A percentile compares a stretch with the other conserved stretches of the same genome.
These are phyloP conservation scores for Aureobasidium melanogenum DNA, from an alignment of 2,329 filamentous ascomycete species.

Conservation along the genomic window DNA sequence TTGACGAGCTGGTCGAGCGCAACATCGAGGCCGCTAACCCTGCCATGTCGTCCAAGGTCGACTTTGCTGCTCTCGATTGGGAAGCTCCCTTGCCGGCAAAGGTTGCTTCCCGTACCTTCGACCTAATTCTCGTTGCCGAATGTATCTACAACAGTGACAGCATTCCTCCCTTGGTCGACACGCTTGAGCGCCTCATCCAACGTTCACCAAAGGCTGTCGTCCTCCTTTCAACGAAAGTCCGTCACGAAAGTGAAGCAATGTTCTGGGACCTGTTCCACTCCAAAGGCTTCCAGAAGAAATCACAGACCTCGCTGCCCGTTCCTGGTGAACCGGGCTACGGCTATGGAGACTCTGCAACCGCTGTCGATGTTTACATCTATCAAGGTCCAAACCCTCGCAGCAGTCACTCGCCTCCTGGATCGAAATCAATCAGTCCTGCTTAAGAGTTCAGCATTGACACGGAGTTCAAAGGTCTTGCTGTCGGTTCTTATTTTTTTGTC, in stretches of 20 bases:
- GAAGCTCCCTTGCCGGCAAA: slow-evolving; percentile 39
- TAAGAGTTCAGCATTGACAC: background rate
- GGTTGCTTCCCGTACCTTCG: slow-evolving; percentile 35
- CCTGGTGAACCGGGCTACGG: slow-evolving; percentile 26
- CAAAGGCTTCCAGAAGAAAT: slow-evolving; percentile 24
- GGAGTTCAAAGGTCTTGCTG: background rate
- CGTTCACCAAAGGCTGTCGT: slow-evolving; percentile 43
- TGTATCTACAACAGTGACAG: slow-evolving; percentile 67
- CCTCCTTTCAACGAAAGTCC: slow-evolving; percentile 56
- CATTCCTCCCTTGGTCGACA: slow-evolving; percentile 52
- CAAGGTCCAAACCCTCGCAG: slow-evolving; percentile 16
- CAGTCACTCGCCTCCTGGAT: background rate
- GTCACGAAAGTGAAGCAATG: slow-evolving; percentile 56
- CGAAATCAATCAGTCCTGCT: background rate
- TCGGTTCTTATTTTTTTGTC: background rate
- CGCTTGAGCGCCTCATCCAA: slow-evolving; percentile 41
- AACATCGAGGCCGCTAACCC: slow-evolving; percentile 44
- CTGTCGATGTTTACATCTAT: slow-evolving; percentile 27
- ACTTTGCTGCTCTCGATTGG: slow-evolving; percentile 55
- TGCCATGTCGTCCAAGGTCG: slow-evolving; percentile 34
- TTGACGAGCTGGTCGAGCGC: slow-evolving; percentile 48
- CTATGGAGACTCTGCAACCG: slow-evolving; percentile 27
- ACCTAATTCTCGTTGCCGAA: slow-evolving; percentile 58
- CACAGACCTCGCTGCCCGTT: slow-evolving; percentile 22
- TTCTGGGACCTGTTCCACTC: slow-evolving; percentile 54